Percentiles rank a stretch among this genome's conserved stretches.
phyloP scores from a whole-genome alignment of 2,329 filamentous ascomycete species.

The Thelonectria rubi region DNA sequence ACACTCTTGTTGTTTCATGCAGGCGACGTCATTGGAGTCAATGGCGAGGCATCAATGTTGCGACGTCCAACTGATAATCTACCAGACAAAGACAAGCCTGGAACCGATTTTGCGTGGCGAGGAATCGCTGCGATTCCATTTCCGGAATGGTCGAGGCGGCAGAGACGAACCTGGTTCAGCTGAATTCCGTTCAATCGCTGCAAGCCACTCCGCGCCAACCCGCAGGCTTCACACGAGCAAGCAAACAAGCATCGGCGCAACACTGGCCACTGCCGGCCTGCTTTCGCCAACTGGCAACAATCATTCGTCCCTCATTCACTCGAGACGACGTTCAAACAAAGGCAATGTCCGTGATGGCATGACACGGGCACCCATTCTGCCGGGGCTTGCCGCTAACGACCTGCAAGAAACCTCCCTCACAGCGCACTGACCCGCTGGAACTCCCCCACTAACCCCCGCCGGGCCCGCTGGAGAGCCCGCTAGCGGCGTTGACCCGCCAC shows the following conservation, averaged over 20 bases:
- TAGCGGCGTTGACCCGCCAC: background rate
- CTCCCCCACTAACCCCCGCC: background rate
- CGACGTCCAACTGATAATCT: too few species aligned
- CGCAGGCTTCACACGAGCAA: background rate
- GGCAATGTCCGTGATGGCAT: background rate
- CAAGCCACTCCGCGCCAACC: background rate
- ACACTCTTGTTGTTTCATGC: background rate
- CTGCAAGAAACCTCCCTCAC: background rate
- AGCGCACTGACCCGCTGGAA: background rate
- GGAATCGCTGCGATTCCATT: background rate
- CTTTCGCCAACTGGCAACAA: background rate
- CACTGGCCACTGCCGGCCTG: background rate
- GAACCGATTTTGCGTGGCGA: too few species aligned
- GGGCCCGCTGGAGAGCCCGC: background rate
- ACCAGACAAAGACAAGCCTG: too few species aligned
- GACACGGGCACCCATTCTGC: background rate
- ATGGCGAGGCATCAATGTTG: background rate
- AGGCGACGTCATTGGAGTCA: background rate
- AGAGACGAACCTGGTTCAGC: conserved; percentile 2
- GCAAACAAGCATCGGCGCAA: background rate
- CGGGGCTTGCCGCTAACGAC: background rate
- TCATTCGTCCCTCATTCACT: background rate
- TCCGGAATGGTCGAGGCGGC: background rate
- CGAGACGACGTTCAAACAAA: background rate
- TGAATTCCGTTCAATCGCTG: background rate